These are phyloP conservation scores for Oryza coarctata DNA, from an alignment of 176 grass and related monocot genomes.

Conservation along the genomic window DNA sequence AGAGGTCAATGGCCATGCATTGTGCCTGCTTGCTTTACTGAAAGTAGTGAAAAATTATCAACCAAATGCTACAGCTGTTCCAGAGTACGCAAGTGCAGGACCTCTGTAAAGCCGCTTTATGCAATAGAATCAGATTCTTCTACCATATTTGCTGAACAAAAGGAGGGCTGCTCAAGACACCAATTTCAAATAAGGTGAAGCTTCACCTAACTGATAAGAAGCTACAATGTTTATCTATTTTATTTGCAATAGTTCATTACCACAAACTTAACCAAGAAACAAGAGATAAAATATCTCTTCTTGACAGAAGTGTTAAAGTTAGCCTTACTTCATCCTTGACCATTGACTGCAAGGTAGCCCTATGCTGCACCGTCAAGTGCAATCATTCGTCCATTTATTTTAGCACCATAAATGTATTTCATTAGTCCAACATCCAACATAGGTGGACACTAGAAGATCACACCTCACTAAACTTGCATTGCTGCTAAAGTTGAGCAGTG, in stretches of 20 bases:
- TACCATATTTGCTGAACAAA: conserved; percentile 39
- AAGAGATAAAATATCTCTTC: conserved; percentile 13
- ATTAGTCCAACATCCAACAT: neutral
- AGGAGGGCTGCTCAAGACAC: conserved; percentile 1
- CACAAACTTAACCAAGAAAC: neutral
- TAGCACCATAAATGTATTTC: conserved; percentile 14
- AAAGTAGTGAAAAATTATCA: conserved; percentile 33
- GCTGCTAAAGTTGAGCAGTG: neutral
- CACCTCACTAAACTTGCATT: neutral
- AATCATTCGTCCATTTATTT: neutral
- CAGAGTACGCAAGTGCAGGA: conserved; percentile 34
- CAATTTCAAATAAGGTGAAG: conserved; percentile 16
- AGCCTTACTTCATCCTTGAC: neutral
- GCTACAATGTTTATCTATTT: conserved; percentile 14
- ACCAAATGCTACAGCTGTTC: conserved; percentile 25
- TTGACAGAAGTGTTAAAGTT: neutral
- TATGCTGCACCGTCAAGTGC: neutral
- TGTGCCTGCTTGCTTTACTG: conserved; percentile 25
- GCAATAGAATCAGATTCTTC: conserved; percentile 62
- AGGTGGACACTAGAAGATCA: conserved; percentile 18
- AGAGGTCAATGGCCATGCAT: conserved; percentile 13
- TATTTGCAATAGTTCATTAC: neutral
- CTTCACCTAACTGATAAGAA: conserved; percentile 17
- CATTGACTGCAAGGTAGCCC: neutral
- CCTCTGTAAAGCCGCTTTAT: conserved; percentile 45